Evolutionary conservation across 2,329 filamentous ascomycete species (phyloP), one percentile per base, ranked within the genome.

Genomic region (Fusarium anguioides): DNA sequence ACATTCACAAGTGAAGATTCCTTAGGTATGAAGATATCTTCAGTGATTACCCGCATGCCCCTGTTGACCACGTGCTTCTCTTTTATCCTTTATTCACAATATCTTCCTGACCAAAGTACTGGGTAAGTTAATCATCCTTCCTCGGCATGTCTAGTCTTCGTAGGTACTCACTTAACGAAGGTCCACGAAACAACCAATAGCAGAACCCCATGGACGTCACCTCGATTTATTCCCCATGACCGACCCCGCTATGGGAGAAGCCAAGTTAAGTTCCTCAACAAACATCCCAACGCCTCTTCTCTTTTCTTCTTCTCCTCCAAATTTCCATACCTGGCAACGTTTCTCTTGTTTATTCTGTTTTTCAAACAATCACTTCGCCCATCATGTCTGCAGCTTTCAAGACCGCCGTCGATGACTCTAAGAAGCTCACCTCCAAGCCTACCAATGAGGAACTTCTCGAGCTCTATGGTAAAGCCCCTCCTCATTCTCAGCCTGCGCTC

Each of bases 341-440:
- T 35, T 11, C 6, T 23, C 31, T 23, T 40, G 39, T 33, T 21
- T 21, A 44, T 17, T 33, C 31, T 33, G n/a, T 58, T 18, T 21
- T 27, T 9, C 17, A 46, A 29, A 27, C 15, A 52, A 62, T 29
- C 56, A 51, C 47, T 27, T 24, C 27, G 41, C 60, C 60, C 73
- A 79, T 58, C 68, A 84, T 84, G 82, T 76, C 78, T 74, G 59
- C 77, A 52, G 82, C 80, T 59, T 89, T 88, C 81, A 72, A 86
- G 69, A 82, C 80, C 77, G 89, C 89, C 64, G 82, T 85, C 72
- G 76, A 75, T 68, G 89, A 91, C 80, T 88, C 86, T 80, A 87
- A 87, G 80, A 89, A 91, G 84, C 84, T 92, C 68, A 86, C 86
- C 70, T 77, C 81, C 69, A 90, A 89, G 85, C 89, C 89, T 51